phyloP scores from a whole-genome alignment of 2,329 filamentous ascomycete genomes.

The Sphaerulina populicola region DNA sequence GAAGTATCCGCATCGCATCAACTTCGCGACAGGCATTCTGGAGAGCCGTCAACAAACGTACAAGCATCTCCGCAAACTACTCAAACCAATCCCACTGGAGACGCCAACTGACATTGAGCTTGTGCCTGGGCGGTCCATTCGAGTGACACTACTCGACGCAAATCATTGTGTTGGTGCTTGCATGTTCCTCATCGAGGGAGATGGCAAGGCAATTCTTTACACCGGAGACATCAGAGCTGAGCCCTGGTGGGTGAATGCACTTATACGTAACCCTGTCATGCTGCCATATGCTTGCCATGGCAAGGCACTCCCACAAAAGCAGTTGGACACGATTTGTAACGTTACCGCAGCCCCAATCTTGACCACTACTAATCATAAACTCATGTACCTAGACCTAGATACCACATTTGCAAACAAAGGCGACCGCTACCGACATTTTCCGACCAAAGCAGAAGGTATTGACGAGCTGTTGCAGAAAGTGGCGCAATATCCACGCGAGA shows the following conservation, averaged over 20 bases:
- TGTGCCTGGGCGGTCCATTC: conserved; percentile 56
- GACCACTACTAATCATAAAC: neutral
- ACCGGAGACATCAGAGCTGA: conserved; percentile 85
- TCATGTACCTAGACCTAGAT: conserved; percentile 69
- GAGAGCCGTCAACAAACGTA: conserved; percentile 69
- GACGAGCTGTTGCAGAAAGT: conserved; percentile 64
- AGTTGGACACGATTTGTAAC: conserved; percentile 61
- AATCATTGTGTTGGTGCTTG: conserved; percentile 87
- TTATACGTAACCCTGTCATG: conserved; percentile 63
- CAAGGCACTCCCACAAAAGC: conserved; percentile 50
- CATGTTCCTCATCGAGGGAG: conserved; percentile 82
- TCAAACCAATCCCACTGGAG: conserved; percentile 74
- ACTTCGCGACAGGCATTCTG: conserved; percentile 67
- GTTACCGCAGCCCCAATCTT: neutral
- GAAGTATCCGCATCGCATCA: conserved; percentile 69
- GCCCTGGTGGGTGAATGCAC: conserved; percentile 70
- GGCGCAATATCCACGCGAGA: conserved; percentile 58
- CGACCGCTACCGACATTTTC: conserved; percentile 46
- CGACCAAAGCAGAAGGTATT: conserved; percentile 65
- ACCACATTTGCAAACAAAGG: conserved; percentile 62
- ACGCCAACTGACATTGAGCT: conserved; percentile 72
- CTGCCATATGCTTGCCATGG: conserved; percentile 53
- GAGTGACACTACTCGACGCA: conserved; percentile 78
- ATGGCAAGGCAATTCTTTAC: conserved; percentile 67
- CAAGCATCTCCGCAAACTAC: conserved; percentile 60